Evolutionary conservation across 2,329 filamentous ascomycete genomes (phyloP), one percentile per base, ranked within the genome.

Genomic region (Calonectria montana): DNA sequence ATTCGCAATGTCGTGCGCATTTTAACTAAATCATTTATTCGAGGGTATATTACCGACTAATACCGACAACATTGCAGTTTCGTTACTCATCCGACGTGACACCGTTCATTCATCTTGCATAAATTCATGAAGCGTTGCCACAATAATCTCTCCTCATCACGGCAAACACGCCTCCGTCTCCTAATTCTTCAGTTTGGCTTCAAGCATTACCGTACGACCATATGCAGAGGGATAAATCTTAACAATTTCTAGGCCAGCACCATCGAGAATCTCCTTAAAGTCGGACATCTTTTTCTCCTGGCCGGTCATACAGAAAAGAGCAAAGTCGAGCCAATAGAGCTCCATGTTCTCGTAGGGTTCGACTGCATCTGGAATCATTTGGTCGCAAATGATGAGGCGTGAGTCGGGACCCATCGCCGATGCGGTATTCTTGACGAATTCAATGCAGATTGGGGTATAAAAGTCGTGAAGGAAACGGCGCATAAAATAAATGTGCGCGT

Each of bases 401-500:
- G 82, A 82, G 50, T 80, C 80, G 0, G 80, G 79, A 0, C 78
- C 81, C 81, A 82, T 82, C 4, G 80, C 77, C 2, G 73, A 76
- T 9, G 76, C 80, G 0, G 78, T 80, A 69, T 80, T 81, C 21
- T 74, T 80, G 37, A 82, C 74, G 23, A 82, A 81, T 21, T 80
- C 75, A n/a, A 76, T 74, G 68, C 81, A 81, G 23, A 79, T 76
- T 18, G 79, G 75, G 7, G 65, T 72, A 21, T 82, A 82, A 41
- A 81, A 82, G 66, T 82, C 80, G 37, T 82, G 81, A 18, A 82
- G 79, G 9, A 82, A 78, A 16, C 80, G 76, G 23, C 80, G 76
- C 78, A 82, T 80, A 31, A 82, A 81, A 66, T 82, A 82, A 5
- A 82, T 77, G 9, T 81, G 80, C 1, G 80, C 81, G 37, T 82